phyloP scores from a whole-genome alignment of 2,329 filamentous ascomycete species.

The Cladobotryum mycophilum region DNA sequence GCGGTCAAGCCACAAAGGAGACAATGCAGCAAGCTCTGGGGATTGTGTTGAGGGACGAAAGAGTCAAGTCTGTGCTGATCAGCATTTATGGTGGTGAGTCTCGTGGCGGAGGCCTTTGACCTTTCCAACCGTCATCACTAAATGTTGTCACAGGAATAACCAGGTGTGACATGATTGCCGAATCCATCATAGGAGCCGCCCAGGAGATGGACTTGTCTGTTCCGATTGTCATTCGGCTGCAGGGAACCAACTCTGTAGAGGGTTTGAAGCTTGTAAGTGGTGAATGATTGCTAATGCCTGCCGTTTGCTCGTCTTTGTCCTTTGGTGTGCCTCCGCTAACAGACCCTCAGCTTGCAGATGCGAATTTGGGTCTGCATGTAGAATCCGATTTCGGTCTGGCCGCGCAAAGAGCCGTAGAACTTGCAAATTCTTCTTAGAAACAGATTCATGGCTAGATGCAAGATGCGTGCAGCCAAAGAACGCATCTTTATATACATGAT shows the following conservation, averaged over 20 bases:
- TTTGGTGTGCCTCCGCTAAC: too few species aligned
- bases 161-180: slow-evolving; percentile 45
- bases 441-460: too few species aligned
- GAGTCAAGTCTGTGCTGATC: slow-evolving; percentile 61
- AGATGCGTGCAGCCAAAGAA: too few species aligned
- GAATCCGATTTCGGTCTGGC: slow-evolving; percentile 34
- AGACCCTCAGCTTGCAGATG: slow-evolving; percentile 26
- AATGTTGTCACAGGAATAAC: slow-evolving; percentile 34
- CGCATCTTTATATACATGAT: too few species aligned
- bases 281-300: background rate
- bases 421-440: slow-evolving; percentile 17
- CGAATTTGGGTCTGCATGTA: slow-evolving; percentile 29
- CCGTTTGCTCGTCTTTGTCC: too few species aligned
- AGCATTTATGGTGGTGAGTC: slow-evolving; percentile 46
- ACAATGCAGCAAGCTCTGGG: slow-evolving; percentile 75
- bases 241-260: slow-evolving; percentile 39
- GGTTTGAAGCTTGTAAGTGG: slow-evolving; percentile 35
- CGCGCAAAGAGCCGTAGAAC: slow-evolving; percentile 27
- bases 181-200: slow-evolving; percentile 40
- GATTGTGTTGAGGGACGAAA: slow-evolving; percentile 62
- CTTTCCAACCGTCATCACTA: background rate
- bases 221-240: slow-evolving; percentile 40
- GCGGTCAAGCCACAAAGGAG: slow-evolving; percentile 76
- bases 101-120: background rate
- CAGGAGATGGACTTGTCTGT: slow-evolving; percentile 31